Base-by-base conservation (phyloP, 2,329 filamentous ascomycete genomes). In the Dactylellina parvicollis region DNA sequence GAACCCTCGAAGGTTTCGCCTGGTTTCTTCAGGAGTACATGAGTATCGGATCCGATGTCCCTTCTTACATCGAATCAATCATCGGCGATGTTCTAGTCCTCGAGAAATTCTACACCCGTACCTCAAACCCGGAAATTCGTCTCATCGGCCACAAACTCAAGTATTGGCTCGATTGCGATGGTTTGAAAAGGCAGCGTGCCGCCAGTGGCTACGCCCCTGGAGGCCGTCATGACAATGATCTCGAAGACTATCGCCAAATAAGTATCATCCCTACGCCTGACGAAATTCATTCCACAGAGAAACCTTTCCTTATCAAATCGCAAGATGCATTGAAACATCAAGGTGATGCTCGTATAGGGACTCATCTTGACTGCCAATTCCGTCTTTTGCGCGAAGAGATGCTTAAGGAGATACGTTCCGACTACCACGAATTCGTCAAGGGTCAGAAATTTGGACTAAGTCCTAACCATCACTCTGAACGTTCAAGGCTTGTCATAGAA, bases 201-300 rank as follows among this genome's bases (percentile, higher is more conserved):
- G 28, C 10, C 2, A 7, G 57, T 2, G 46, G 70, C 4, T 22
- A 49, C 24, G 55, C 61, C 1, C 84, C 89, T 0, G 90, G 90
- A 0, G 89, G 89, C 0, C 84, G 90, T 0, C 90, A 93, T 75
- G 88, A 92, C 79, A 93, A 93, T 60, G 90, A 92, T 76, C 85
- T 85, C 77, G 81, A 77, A 0, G 83, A 91, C 75, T 88, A 88
- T 75, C 83, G 86, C 0, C 70, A 86, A 0, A 87, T 91, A 32
- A 84, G 1, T 87, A 92, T 12, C 84, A 86, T 50, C 18, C 90
- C 90, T 0, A 92, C 89, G 0, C 79, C 84, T 0, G 86, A 89
- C 54, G 90, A 92, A 77, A 82, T 92, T 1, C 67, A 82, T 0
- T 88, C 84, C 0, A 42, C 36, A 5, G 82, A 84, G 2, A 77